Base-by-base conservation (phyloP, 73 alveolate species). In the Paramecium tetraurelia region DNA sequence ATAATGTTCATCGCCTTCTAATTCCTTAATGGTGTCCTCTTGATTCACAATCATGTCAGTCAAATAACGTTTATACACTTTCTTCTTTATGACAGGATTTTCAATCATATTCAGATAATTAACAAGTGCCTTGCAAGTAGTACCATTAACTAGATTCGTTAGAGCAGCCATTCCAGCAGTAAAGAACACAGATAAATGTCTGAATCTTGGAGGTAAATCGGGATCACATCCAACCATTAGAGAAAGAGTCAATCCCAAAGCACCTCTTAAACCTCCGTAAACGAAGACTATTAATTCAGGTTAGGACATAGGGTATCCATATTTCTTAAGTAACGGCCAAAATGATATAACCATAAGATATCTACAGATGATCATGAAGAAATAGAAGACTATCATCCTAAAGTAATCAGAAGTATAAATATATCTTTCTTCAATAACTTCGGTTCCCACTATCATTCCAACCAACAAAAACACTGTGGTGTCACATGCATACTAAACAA, bases 181-280 rank as follows among this genome's bases (percentile, higher is more conserved):
- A 46, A 92, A 94, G 88, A 94, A 94, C 11, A 94, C 63, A 44
- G 94, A 31, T 58, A 89, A 46, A 33, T 89, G 87, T 89, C 94
- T 89, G 16, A 89, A 89, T 71, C 94, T 89, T 27, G 92, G 84
- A 35, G 58, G 57, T 14, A 94, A 58, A 33, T 86, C 97, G 0
- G 33, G n/a, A 86, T 92, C 95, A 16, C 88, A 92, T 44, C 86
- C 94, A 20, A 94, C 97, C 43, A 92, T 69, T 16, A 94, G 68
- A 0, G 97, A 93, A 3, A 94, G 92, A 16, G 95, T 94, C 84
- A 94, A 57, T 48, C 96, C 95, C n/a, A 94, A 85, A 7, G 97
- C 97, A 0, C 97, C 97, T 86, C 97, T 85, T 22, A 94, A 70
- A 27, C 97, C 97, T 5, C 96, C 95, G 58, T 84, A 94, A 21